These are phyloP conservation scores for Boletus subcaerulescens DNA, from an alignment of 768 basidiomycete genomes.

Conservation along the genomic window DNA sequence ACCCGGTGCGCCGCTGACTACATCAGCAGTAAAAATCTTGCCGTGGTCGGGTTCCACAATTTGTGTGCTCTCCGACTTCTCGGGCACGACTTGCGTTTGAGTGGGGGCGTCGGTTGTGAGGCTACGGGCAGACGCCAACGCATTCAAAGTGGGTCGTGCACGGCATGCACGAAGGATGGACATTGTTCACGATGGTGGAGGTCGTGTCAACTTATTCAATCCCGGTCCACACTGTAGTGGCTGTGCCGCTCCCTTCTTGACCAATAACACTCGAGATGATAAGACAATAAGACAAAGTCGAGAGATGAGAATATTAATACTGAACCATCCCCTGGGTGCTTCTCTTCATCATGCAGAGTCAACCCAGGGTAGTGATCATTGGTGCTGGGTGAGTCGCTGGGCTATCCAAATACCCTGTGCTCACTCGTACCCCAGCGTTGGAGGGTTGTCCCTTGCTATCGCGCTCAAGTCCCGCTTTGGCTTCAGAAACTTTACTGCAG, in stretches of 20 bases:
- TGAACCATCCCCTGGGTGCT: not conserved
- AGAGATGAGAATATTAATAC: not conserved
- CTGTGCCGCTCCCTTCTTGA: constrained; percentile 9
- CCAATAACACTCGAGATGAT: no score
- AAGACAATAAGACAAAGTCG: no score
- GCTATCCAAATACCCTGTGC: not conserved
- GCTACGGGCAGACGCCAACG: constrained; percentile 14
- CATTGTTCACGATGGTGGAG: constrained; percentile 35
- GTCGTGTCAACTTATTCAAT: not conserved
- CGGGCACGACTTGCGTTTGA: constrained; percentile 20
- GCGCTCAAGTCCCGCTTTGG: constrained; percentile 36
- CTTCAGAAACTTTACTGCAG: constrained; percentile 41
- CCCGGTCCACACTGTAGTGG: constrained; percentile 17
- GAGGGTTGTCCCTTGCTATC: constrained; percentile 43
- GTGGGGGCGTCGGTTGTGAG: constrained; percentile 17
- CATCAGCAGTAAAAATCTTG: constrained; percentile 75
- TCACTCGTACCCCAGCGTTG: constrained; percentile 29
- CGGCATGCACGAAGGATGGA: constrained; percentile 51
- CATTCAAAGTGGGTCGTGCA: constrained; percentile 24
- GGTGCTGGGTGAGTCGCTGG: constrained; percentile 20
- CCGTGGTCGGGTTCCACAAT: constrained; percentile 45
- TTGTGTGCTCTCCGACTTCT: constrained; percentile 30
- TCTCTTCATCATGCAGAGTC: not conserved
- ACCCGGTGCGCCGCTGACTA: constrained; percentile 86
- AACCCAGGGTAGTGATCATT: constrained; percentile 19